Evolutionary conservation across 768 basidiomycete genomes (phyloP).

Genomic region (Tulasnella calospora): DNA sequence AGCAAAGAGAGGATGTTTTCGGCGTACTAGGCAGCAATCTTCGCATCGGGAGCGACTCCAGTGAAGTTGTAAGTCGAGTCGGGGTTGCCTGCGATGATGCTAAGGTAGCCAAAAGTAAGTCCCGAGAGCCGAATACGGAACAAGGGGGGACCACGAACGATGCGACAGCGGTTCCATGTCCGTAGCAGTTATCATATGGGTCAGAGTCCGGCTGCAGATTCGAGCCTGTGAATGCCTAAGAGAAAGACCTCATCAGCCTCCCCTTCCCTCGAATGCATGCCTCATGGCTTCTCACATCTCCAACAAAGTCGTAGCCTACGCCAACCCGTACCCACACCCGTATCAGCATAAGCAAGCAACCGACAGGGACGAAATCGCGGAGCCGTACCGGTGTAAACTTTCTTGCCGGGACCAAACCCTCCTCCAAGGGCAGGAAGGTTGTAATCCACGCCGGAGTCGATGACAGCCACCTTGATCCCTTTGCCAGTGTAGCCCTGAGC

Average conservation of each 20-base stretch:
- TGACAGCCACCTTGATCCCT: slow-evolving; percentile 24
- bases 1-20: no score
- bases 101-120: not conserved
- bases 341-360: not conserved
- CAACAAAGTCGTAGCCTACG: slow-evolving; percentile 26
- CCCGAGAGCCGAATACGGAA: not conserved
- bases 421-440: slow-evolving; percentile 24
- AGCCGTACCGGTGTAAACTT: slow-evolving; percentile 15
- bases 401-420: slow-evolving; percentile 24
- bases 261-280: not conserved
- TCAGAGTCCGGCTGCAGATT: slow-evolving; percentile 19
- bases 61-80: slow-evolving; percentile 19
- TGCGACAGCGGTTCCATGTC: slow-evolving; percentile 26
- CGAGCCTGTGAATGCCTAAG: slow-evolving; percentile 2
- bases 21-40: slow-evolving; percentile 24
- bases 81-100: slow-evolving; percentile 25
- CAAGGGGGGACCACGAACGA: not conserved
- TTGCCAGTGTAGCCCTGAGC: slow-evolving; percentile 22
- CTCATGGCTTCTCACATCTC: not conserved
- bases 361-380: not conserved
- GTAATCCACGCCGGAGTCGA: slow-evolving; percentile 28
- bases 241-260: not conserved
- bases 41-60: slow-evolving; percentile 21
- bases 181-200: slow-evolving; percentile 25
- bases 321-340: not conserved